phyloP scores from a whole-genome alignment of 441 rosid genomes.

The Populus hybrid region DNA sequence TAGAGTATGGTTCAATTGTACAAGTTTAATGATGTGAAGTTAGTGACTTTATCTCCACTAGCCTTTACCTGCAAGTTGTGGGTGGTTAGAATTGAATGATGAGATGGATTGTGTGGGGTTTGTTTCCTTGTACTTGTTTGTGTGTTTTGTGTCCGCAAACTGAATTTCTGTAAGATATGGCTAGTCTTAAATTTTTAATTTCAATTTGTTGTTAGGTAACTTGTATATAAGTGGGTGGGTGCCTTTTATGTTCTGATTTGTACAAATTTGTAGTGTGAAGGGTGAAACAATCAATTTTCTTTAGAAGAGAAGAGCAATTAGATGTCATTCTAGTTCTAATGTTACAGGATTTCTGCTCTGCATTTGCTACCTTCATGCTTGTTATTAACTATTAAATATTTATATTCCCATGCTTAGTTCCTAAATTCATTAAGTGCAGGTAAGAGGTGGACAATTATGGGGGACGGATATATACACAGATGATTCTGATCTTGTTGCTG shows the following conservation, averaged over 20 bases:
- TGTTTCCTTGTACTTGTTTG: neutral
- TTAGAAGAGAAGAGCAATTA: neutral
- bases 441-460: constrained; percentile 97
- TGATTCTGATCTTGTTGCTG: constrained; percentile 99
- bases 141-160: neutral
- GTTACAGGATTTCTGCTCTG: neutral
- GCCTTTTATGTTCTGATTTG: neutral
- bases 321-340: neutral
- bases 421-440: constrained; percentile 45
- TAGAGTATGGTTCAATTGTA: too few species aligned
- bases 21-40: neutral
- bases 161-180: neutral
- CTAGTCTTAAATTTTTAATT: neutral
- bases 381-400: neutral
- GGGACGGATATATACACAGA: constrained; percentile 96
- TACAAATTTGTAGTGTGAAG: neutral
- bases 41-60: neutral
- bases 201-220: neutral
- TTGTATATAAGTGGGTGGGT: neutral
- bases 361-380: neutral
- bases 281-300: neutral
- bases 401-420: neutral
- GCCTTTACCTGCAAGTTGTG: neutral
- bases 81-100: neutral
- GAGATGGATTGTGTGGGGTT: neutral